Evolutionary conservation across 306 rosid species (phyloP).

Genomic region (Vicia sativa): DNA sequence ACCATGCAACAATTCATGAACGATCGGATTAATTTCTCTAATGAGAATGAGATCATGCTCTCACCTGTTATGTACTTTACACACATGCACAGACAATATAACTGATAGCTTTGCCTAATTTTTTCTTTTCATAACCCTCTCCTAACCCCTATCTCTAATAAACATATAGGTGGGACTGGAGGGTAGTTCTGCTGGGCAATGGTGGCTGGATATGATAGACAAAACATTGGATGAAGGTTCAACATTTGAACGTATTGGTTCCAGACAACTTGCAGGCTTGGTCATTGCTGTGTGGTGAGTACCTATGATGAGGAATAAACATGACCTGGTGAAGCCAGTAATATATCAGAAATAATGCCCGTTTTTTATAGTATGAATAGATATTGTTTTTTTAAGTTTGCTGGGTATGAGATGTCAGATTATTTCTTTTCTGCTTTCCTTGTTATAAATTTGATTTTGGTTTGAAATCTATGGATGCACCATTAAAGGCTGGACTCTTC

Average conservation of each 20-base stretch:
- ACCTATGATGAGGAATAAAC: conserved; percentile 28
- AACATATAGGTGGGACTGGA: conserved; percentile 88
- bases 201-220: conserved; percentile 99
- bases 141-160: conserved; percentile 34
- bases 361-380: conserved; percentile 30
- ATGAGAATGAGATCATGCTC: conserved; percentile 5
- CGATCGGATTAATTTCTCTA: not conserved
- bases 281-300: conserved; percentile 91
- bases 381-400: conserved; percentile 32
- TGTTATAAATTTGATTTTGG: conserved; percentile 34
- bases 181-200: conserved; percentile 96
- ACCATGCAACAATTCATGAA: not conserved
- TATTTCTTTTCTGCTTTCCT: conserved; percentile 21
- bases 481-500: conserved; percentile 23
- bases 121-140: conserved; percentile 33
- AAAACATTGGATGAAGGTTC: conserved; percentile 89
- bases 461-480: conserved; percentile 32
- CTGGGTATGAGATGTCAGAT: conserved; percentile 31
- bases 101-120: conserved; percentile 29
- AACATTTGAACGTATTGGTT: conserved; percentile 88
- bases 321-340: conserved; percentile 34
- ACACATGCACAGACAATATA: conserved; percentile 4
- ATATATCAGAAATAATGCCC: conserved; percentile 36
- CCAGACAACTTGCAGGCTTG: conserved; percentile 99
- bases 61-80: not conserved